Evolutionary conservation across 306 rosid species (phyloP).

Genomic region (Herpetospermum pedunculosum): DNA sequence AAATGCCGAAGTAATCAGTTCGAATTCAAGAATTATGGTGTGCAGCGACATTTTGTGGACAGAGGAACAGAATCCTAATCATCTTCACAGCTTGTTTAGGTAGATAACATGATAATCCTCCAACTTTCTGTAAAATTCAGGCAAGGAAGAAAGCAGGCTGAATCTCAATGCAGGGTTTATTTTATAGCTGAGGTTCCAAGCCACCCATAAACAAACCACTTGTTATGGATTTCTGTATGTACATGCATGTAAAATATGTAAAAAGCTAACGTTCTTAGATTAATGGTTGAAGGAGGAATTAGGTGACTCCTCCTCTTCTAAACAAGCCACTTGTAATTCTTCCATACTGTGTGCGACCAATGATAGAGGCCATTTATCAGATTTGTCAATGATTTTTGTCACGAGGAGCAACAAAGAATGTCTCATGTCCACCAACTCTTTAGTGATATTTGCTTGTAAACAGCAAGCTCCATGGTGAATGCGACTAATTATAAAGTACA

Average conservation of each 20-base stretch:
- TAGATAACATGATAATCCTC: not conserved
- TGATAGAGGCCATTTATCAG: not conserved
- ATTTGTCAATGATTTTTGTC: not conserved
- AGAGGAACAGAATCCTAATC: slow-evolving; percentile 16
- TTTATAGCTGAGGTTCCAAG: not conserved
- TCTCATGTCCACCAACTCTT: too few relatives aligned
- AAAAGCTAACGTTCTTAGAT: not conserved
- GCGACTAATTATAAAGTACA: too few relatives aligned
- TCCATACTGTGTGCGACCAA: not conserved
- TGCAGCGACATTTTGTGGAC: slow-evolving; percentile 44
- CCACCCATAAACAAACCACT: not conserved
- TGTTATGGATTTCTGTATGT: not conserved
- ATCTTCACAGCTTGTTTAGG: not conserved
- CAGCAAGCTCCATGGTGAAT: too few relatives aligned
- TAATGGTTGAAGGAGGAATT: not conserved
- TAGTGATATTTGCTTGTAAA: too few relatives aligned
- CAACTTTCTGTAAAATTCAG: not conserved
- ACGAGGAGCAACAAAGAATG: not conserved
- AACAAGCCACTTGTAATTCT: not conserved
- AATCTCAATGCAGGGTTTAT: not conserved
- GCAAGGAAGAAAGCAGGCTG: not conserved
- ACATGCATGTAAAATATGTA: not conserved
- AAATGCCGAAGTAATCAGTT: slow-evolving; percentile 44
- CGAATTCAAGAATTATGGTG: slow-evolving; percentile 47
- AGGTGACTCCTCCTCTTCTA: not conserved